Percentiles rank a stretch among this genome's conserved stretches.
Conservation (phyloP, 768 basidiomycete species). For the Naganishia antarctica region DNA sequence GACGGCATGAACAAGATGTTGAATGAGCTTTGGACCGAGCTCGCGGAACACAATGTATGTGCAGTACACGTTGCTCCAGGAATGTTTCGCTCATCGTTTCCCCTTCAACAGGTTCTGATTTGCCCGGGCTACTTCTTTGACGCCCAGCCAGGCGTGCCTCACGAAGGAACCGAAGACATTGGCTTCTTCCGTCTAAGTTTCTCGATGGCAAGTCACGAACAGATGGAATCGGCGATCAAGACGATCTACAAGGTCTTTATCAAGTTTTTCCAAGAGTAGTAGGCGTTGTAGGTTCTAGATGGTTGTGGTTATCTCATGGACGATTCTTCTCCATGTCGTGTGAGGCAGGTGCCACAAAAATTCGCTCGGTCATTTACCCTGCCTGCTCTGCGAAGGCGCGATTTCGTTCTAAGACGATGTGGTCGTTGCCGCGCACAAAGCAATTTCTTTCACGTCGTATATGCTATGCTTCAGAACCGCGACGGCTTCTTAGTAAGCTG, state of each 20-base stretch:
- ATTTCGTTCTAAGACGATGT: too few species aligned
- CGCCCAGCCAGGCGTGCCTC: slow-evolving; percentile 33
- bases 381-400: too few species aligned
- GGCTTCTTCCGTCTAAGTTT: slow-evolving; percentile 50
- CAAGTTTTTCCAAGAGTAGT: slow-evolving; percentile 39
- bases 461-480: too few species aligned
- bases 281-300: not conserved
- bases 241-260: slow-evolving; percentile 41
- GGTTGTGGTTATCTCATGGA: too few species aligned
- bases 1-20: slow-evolving; percentile 46
- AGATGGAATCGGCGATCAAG: slow-evolving; percentile 38
- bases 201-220: slow-evolving; percentile 47
- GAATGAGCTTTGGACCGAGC: slow-evolving; percentile 58
- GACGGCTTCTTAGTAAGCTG: too few species aligned
- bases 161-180: slow-evolving; percentile 38
- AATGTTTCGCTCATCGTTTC: not conserved
- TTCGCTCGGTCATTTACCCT: too few species aligned
- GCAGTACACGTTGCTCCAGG: not conserved
- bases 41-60: slow-evolving; percentile 49
- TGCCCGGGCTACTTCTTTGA: slow-evolving; percentile 59
- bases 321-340: too few species aligned
- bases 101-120: slow-evolving; percentile 54
- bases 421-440: too few species aligned
- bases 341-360: too few species aligned
- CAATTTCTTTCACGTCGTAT: too few species aligned